phyloP scores from a whole-genome alignment of 169 alveolate species.

The Plasmodium sp. region DNA sequence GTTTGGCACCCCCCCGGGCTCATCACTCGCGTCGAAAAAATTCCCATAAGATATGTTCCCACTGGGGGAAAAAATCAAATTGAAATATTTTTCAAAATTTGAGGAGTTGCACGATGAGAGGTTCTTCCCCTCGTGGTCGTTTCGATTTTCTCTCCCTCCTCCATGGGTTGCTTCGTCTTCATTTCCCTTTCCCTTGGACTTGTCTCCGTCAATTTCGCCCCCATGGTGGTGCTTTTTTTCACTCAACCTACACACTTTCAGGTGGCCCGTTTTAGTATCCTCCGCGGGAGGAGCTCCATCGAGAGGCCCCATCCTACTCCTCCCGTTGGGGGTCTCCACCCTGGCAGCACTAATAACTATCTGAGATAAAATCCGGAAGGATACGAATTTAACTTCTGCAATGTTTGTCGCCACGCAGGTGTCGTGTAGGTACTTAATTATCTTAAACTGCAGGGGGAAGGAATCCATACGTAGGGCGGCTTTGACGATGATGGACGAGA shows the following conservation, averaged over 20 bases:
- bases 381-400: slow-evolving; percentile 41
- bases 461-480: slow-evolving; percentile 1
- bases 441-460: slow-evolving; percentile 19
- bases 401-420: slow-evolving; percentile 26
- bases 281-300: not conserved
- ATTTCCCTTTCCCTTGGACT: not conserved
- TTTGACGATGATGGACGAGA: slow-evolving; percentile 31
- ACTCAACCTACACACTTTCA: not conserved
- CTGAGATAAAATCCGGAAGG: slow-evolving; percentile 26
- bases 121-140: not conserved
- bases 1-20: no score
- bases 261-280: not conserved
- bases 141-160: not conserved
- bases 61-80: slow-evolving; percentile 15
- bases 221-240: not conserved
- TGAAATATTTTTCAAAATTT: slow-evolving; percentile 61
- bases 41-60: slow-evolving; percentile 10
- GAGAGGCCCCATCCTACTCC: not conserved
- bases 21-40: slow-evolving; percentile 33
- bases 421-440: slow-evolving; percentile 66
- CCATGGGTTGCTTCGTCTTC: not conserved
- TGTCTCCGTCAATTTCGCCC: not conserved
- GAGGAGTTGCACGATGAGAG: slow-evolving; percentile 16
- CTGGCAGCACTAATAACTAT: slow-evolving; percentile 27
- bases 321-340: not conserved